phyloP scores from a whole-genome alignment of 2,329 filamentous ascomycete genomes.

The Cercospora sp. region DNA sequence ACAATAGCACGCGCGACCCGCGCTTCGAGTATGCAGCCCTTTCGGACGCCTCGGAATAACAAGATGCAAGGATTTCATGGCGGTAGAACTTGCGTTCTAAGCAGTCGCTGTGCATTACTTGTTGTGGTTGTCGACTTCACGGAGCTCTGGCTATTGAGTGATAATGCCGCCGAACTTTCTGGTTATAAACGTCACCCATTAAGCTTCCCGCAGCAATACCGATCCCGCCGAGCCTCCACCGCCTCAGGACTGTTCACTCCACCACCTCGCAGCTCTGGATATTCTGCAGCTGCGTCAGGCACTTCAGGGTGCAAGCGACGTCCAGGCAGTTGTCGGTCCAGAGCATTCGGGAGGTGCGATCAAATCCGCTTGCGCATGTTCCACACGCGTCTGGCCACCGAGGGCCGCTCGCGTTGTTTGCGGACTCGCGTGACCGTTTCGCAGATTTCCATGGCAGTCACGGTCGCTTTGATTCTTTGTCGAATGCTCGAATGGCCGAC shows the following conservation, averaged over 20 bases:
- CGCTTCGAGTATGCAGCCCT: constrained; percentile 2
- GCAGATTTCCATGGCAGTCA: too few species aligned
- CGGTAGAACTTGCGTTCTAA: not conserved
- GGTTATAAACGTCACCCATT: not conserved
- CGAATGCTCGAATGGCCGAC: not conserved
- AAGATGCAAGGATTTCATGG: constrained; percentile 2
- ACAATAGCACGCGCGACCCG: constrained; percentile 4
- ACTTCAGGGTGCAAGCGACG: not conserved
- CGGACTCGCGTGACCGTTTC: not conserved
- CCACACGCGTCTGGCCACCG: not conserved
- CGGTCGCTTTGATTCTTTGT: not conserved
- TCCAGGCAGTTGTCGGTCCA: not conserved
- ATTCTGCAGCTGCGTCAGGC: not conserved
- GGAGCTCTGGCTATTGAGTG: constrained; percentile 2
- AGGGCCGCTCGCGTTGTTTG: not conserved
- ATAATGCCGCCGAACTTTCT: not conserved
- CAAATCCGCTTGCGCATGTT: not conserved
- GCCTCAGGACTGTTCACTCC: not conserved
- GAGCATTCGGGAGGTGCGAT: not conserved
- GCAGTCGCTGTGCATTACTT: constrained; percentile 1
- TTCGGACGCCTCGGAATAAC: constrained; percentile 3
- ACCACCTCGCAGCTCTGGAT: not conserved
- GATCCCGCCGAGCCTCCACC: constrained; percentile 1
- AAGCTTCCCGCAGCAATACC: constrained; percentile 5
- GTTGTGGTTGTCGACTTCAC: not conserved